These are phyloP conservation scores for Phyllosticta capitalensis DNA, from an alignment of 2,329 filamentous ascomycete species.

Conservation along the genomic window DNA sequence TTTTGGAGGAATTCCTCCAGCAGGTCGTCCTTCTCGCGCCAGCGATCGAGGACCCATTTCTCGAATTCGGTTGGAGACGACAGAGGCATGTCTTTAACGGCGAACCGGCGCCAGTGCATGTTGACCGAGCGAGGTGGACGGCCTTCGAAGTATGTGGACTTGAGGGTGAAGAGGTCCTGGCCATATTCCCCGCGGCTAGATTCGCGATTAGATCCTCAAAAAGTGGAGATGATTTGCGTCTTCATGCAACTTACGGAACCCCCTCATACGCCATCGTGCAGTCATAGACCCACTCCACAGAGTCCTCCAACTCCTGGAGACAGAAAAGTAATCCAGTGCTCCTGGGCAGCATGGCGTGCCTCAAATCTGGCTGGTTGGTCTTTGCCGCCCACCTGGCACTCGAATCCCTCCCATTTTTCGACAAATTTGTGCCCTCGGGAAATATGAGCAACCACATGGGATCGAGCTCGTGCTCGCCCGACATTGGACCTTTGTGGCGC, in stretches of 20 bases:
- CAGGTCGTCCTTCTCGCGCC: constrained; percentile 84
- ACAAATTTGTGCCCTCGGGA: constrained; percentile 78
- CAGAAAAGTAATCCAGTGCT: constrained; percentile 76
- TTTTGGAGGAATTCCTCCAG: constrained; percentile 66
- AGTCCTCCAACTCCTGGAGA: constrained; percentile 62
- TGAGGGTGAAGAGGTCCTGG: constrained; percentile 77
- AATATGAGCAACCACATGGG: constrained; percentile 90
- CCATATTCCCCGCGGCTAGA: constrained; percentile 52
- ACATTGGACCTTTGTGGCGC: constrained; percentile 28
- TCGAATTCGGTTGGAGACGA: constrained; percentile 65
- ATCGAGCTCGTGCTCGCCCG: constrained; percentile 43
- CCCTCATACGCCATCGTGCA: constrained; percentile 95
- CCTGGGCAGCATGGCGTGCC: constrained; percentile 65
- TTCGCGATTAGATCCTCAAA: constrained; percentile 8
- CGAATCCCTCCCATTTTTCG: constrained; percentile 58
- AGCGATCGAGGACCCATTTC: constrained; percentile 70
- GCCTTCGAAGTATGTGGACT: constrained; percentile 79
- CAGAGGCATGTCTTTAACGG: constrained; percentile 68
- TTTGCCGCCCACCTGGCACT: constrained; percentile 72
- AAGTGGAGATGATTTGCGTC: neutral
- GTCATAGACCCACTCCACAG: constrained; percentile 77
- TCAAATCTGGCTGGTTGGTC: constrained; percentile 56
- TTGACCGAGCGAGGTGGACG: constrained; percentile 89
- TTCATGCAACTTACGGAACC: constrained; percentile 58
- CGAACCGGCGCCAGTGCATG: constrained; percentile 89